Conservation (phyloP, 768 basidiomycete genomes). For the Tylopilus intermedius region DNA sequence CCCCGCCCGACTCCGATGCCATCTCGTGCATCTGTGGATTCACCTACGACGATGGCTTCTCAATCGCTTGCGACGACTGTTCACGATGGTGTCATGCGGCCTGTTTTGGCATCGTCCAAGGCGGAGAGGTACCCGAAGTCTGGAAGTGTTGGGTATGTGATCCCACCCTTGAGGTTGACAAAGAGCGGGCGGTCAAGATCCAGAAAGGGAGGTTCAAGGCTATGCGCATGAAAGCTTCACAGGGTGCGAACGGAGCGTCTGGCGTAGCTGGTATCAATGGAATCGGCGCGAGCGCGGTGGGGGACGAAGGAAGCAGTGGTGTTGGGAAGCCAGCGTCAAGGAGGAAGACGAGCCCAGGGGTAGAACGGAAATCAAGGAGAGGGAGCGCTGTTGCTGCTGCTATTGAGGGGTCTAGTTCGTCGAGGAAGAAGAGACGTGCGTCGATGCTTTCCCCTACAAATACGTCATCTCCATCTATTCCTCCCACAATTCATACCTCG, state of each 20-base stretch:
- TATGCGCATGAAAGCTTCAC: constrained; percentile 26
- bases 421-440: constrained; percentile 37
- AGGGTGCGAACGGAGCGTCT: constrained; percentile 20
- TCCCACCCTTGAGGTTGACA: constrained; percentile 42
- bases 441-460: constrained; percentile 30
- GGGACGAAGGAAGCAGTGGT: constrained; percentile 15
- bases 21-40: constrained; percentile 74
- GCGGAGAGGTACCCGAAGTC: constrained; percentile 58
- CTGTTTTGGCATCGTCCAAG: constrained; percentile 63
- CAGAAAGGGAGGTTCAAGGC: constrained; percentile 39
- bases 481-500: constrained; percentile 8
- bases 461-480: constrained; percentile 18
- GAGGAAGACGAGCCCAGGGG: constrained; percentile 36
- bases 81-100: constrained; percentile 79
- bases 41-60: constrained; percentile 75
- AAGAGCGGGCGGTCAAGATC: constrained; percentile 42
- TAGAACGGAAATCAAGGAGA: constrained; percentile 36
- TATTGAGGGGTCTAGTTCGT: constrained; percentile 30
- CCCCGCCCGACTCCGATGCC: constrained; percentile 38
- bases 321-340: constrained; percentile 26
- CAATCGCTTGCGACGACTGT: constrained; percentile 81
- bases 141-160: constrained; percentile 73
- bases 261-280: constrained; percentile 21
- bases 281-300: constrained; percentile 4
- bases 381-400: constrained; percentile 33